Base-by-base conservation (phyloP, 352 stramenopile species). In the Phytophthora boehmeriae region DNA sequence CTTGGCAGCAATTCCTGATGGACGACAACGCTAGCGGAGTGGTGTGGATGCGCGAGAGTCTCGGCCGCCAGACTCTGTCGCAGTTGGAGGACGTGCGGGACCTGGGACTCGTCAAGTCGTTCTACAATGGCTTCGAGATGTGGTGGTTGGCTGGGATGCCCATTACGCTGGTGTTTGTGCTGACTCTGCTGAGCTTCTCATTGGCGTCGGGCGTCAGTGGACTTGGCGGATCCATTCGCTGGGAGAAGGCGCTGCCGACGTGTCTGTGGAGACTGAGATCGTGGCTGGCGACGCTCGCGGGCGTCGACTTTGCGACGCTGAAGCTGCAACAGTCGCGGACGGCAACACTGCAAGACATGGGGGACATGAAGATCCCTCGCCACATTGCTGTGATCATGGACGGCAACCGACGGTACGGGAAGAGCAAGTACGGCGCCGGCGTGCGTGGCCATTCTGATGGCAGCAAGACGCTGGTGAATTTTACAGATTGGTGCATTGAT, bases 321-420 rank as follows among this genome's bases (percentile, higher is more conserved):
- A 45, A 62, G n/a, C n/a, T n/a, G 34, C 55, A 52, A 32, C 63
- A 68, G 48, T 49, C 30, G 17, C 48, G 48, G 34, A 36, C 39
- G 11, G 23, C 32, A 16, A 54, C 47, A 13, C 34, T 63, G 14
- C 28, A 44, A 42, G 51, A 66, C 25, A 8, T 13, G 8, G 28
- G 20, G 9, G 71, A 71, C 35, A 30, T 74, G 10, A 75, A 63
- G 71, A 83, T 92, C 38, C 86, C 86, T 1, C 68, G 76, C 9
- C 96, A 99, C 54, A 88, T 99, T 17, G 97, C 95, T 0, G 90
- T 98, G 48, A 98, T 99, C 62, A 98, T 98, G 80, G 97, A 99
- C 62, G 97, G 97, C 35, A 99, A 99, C 66, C 89, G 93, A 30
- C 90, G 97, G 50, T 98, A 97, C 76, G 95, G 96, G 4, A 95